Conservation (phyloP, 306 rosid genomes). For the Lathyrus tuberosus region DNA sequence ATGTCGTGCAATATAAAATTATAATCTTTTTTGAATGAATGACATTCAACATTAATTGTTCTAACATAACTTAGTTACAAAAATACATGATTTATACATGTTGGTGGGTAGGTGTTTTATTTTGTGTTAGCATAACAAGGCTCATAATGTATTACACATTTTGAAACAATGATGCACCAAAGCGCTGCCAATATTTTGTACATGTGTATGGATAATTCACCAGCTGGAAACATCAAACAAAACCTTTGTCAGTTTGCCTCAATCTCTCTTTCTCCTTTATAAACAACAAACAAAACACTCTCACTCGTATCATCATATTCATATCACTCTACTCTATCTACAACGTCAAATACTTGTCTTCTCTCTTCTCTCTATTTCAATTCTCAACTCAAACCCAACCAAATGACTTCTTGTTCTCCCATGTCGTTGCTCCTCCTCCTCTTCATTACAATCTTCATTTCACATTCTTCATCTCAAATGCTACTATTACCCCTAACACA, state of each 20-base stretch:
- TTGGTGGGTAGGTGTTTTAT: no score
- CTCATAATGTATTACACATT: no score
- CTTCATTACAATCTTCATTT: slow-evolving; percentile 37
- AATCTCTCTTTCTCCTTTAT: background rate
- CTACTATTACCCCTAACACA: slow-evolving; percentile 64
- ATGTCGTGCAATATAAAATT: no score
- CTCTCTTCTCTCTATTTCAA: background rate
- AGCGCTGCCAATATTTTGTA: background rate
- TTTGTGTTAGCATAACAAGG: no score
- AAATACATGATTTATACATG: no score
- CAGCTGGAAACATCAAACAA: background rate
- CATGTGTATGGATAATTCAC: background rate
- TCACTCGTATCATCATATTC: background rate
- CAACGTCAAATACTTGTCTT: background rate
- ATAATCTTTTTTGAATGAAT: no score
- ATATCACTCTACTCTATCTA: background rate
- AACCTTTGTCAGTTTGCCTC: background rate
- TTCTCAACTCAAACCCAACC: background rate
- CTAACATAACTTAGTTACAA: no score
- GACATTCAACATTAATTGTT: no score
- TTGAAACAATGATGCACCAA: no score
- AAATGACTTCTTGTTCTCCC: slow-evolving; percentile 50
- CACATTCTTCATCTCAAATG: slow-evolving; percentile 39
- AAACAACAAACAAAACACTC: background rate
- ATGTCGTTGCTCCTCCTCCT: slow-evolving; percentile 35